Evolutionary conservation across 2,329 filamentous ascomycete genomes (phyloP).

Genomic region (Seiridium cupressi): DNA sequence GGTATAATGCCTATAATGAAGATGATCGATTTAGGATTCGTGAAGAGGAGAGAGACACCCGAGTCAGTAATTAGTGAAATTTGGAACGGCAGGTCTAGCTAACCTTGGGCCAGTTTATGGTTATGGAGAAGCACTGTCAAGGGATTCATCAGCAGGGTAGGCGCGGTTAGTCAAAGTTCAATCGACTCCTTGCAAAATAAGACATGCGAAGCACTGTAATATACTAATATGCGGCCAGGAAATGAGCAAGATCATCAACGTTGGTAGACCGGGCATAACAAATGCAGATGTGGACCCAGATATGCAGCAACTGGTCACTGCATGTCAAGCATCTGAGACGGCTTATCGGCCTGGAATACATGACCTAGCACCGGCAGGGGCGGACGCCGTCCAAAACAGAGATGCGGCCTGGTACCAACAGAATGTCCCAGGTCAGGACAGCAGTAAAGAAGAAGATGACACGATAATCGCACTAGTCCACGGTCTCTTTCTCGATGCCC

Average conservation of each 20-base stretch:
- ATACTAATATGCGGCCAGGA: not conserved
- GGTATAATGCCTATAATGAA: not conserved
- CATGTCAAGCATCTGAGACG: not conserved
- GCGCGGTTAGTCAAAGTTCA: not conserved
- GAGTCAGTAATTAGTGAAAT: not conserved
- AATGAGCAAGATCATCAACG: not conserved
- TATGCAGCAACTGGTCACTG: not conserved
- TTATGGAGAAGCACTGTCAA: not conserved
- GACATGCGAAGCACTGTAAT: not conserved
- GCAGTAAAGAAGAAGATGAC: not conserved
- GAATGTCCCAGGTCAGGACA: too few species aligned
- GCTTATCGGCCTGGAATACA: not conserved
- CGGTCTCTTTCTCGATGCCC: not conserved
- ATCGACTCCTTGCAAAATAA: not conserved
- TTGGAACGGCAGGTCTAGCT: not conserved
- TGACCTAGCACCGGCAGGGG: not conserved
- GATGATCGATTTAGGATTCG: not conserved
- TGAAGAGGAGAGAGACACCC: not conserved
- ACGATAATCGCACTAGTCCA: not conserved
- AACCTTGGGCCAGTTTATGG: too few species aligned
- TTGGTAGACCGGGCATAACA: not conserved
- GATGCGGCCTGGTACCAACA: not conserved
- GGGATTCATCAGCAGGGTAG: not conserved
- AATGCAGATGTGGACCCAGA: not conserved
- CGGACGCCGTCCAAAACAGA: not conserved